Evolutionary conservation across 2,329 filamentous ascomycete species (phyloP).

Genomic region (Hysterium pulicare): DNA sequence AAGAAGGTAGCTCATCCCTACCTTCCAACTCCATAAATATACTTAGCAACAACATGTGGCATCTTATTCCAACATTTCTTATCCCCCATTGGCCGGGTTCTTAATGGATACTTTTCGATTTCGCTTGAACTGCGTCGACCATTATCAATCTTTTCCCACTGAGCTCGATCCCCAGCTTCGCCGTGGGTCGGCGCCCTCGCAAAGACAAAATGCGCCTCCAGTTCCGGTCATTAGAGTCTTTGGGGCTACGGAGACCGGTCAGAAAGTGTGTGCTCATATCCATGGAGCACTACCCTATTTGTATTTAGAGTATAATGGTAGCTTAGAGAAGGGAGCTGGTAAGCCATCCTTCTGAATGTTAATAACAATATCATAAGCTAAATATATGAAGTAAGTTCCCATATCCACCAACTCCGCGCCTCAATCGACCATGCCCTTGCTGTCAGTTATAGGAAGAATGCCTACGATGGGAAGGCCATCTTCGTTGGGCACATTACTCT

Average conservation of each 20-base stretch:
- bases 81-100: constrained; percentile 9
- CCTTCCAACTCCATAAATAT: background rate
- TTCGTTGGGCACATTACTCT: constrained; percentile 90
- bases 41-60: constrained; percentile 14
- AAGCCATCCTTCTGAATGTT: constrained; percentile 27
- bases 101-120: constrained; percentile 77
- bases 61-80: constrained; percentile 4
- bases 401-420: constrained; percentile 73
- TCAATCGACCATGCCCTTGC: constrained; percentile 90
- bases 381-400: constrained; percentile 60
- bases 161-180: constrained; percentile 77
- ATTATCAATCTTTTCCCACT: constrained; percentile 80
- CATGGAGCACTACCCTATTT: constrained; percentile 95
- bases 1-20: background rate
- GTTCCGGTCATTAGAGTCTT: constrained; percentile 89
- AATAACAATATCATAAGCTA: constrained; percentile 18
- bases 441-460: constrained; percentile 76
- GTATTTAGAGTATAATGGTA: constrained; percentile 81
- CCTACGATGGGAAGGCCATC: constrained; percentile 62
- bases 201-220: constrained; percentile 62
- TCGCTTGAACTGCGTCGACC: constrained; percentile 91
- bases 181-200: constrained; percentile 55
- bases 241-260: constrained; percentile 87
- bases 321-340: constrained; percentile 66
- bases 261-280: constrained; percentile 93